Evolutionary conservation across 495 filamentous ascomycete species (phyloP).

Genomic region (Talaromyces stipitatus): DNA sequence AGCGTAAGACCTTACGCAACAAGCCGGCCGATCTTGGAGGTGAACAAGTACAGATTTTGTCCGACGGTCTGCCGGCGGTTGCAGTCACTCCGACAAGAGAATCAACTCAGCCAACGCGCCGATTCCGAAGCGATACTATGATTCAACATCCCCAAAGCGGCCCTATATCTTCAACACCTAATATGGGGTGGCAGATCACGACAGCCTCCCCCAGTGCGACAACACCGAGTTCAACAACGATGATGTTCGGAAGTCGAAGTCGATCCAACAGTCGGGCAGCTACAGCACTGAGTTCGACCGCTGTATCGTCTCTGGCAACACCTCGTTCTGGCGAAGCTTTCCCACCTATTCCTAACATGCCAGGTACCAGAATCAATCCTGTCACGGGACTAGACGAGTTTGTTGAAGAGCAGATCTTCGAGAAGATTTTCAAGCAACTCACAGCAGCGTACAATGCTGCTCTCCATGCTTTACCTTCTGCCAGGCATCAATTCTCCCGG

Average conservation of each 20-base stretch:
- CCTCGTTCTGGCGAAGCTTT: conserved; percentile 79
- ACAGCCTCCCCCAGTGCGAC: conserved; percentile 29
- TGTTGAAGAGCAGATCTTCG: conserved; percentile 72
- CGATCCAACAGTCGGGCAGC: conserved; percentile 46
- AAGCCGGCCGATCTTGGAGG: conserved; percentile 22
- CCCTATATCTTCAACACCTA: conserved; percentile 11
- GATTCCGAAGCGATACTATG: conserved; percentile 55
- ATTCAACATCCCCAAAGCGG: conserved; percentile 47
- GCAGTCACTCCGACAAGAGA: conserved; percentile 58
- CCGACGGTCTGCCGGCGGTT: conserved; percentile 33
- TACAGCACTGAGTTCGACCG: conserved; percentile 36
- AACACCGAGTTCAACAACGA: conserved; percentile 18
- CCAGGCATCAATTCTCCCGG: conserved; percentile 53
- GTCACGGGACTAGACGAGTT: conserved; percentile 52
- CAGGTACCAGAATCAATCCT: conserved; percentile 38
- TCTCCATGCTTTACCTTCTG: conserved; percentile 55
- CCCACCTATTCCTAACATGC: conserved; percentile 42
- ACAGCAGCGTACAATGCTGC: conserved; percentile 58
- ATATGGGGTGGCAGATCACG: conserved; percentile 16
- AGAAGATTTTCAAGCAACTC: conserved; percentile 68
- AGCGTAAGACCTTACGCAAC: conserved; percentile 9
- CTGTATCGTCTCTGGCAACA: conserved; percentile 47
- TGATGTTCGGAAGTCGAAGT: conserved; percentile 32
- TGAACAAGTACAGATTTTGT: conserved; percentile 13
- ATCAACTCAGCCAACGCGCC: conserved; percentile 34